Evolutionary conservation across 2,329 filamentous ascomycete genomes (phyloP), one percentile per base, ranked within the genome.

Genomic region (Sporothrix globosa): DNA sequence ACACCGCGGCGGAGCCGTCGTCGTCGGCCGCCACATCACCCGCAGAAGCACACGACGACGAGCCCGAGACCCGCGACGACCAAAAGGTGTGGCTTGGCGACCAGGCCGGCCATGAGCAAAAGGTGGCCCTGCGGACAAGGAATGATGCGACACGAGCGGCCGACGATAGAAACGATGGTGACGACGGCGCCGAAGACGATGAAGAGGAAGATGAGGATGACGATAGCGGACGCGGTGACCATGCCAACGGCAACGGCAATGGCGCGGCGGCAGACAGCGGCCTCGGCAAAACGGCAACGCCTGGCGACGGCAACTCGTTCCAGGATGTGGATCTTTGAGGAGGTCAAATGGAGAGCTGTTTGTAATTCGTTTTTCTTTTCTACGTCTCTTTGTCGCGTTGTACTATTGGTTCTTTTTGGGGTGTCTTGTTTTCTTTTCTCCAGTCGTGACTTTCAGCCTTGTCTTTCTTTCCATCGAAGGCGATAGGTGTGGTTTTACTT

Each of bases 291-390:
- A 50, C 71, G 7, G 21, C 81, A 19, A 79, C 85, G 7, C 83
- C 86, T 3, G 83, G 81, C 21, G 86, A 88, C 73, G 84, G 85
- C 0, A 82, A 83, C 5, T 87, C 86, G n/a, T 90, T 90, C 78
- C 87, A 90, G 75, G 86, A 90, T 74, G 87, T 90, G 61, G 86
- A 85, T 72, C 79, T 90, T 75, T 90, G 67, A 44, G 41, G 11
- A 27, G 11, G 34, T 17, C 34, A 41, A 27, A 41, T 21, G 17
- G 10, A 41, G 21, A 30, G 46, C 7, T 2, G 46, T 9, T 11
- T 24, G 19, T 3, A 2, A 17, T n/a, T 11, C 34, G 24, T 50
- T 44, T 44, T 34, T 46, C 24, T 44, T 24, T 34, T 46, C 52
- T 30, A 21, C 10, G 19, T 41, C 19, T 53, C 14, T 39, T 50